A percentile compares a stretch with the other conserved stretches of the same genome.
These are phyloP conservation scores for Asparagopsis taxiformis DNA, from an alignment of 31 red algal genomes.

Conservation along the genomic window DNA sequence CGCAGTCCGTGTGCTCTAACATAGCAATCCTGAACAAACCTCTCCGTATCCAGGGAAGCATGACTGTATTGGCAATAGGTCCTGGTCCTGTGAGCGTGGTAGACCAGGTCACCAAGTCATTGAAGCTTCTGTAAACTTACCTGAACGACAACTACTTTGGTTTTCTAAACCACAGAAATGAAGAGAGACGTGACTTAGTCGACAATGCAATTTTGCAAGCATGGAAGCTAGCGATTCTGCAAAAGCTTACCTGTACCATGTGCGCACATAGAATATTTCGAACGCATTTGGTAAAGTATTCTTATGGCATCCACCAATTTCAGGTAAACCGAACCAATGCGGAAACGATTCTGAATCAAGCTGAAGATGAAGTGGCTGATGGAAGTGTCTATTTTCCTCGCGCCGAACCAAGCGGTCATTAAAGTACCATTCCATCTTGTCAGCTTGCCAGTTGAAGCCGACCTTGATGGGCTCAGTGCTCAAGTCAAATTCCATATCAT, in stretches of 20 bases:
- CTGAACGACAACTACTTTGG: neutral
- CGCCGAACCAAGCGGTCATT: constrained; percentile 40
- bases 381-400: constrained; percentile 42
- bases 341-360: constrained; percentile 72
- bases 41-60: constrained; percentile 34
- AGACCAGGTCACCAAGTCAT: constrained; percentile 70
- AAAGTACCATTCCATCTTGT: constrained; percentile 59
- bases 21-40: neutral
- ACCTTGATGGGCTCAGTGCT: constrained; percentile 37
- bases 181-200: neutral
- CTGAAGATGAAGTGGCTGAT: constrained; percentile 61
- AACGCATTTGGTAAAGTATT: constrained; percentile 43
- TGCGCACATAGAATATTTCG: constrained; percentile 46
- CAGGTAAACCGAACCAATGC: constrained; percentile 62
- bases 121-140: constrained; percentile 72
- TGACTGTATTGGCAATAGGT: constrained; percentile 84
- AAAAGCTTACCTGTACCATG: constrained; percentile 61
- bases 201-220: neutral
- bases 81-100: constrained; percentile 75
- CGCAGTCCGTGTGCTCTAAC: neutral
- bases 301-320: constrained; percentile 39
- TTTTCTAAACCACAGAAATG: neutral
- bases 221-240: no score
- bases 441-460: constrained; percentile 56
- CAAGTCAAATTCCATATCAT: constrained; percentile 22